These are phyloP conservation scores for Nakazawaea anatomiae DNA, from an alignment of 805 yeast genomes.

Conservation along the genomic window DNA sequence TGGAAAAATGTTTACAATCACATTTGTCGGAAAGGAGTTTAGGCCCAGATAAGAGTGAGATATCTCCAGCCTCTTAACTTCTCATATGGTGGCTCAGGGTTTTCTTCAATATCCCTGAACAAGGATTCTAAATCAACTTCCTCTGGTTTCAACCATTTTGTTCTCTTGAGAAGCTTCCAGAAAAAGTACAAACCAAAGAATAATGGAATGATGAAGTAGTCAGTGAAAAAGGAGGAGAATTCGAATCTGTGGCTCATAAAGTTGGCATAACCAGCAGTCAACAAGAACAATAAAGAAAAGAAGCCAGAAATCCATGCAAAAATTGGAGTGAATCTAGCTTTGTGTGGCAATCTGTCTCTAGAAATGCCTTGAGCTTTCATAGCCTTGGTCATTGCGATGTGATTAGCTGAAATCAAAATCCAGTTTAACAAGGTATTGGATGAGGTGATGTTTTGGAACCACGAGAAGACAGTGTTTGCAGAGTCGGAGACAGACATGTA, in stretches of 20 bases:
- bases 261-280: slow-evolving; percentile 30
- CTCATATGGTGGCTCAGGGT: slow-evolving; percentile 21
- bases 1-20: neutral
- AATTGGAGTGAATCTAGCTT: slow-evolving; percentile 18
- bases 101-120: slow-evolving; percentile 29
- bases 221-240: slow-evolving; percentile 19
- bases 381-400: slow-evolving; percentile 20
- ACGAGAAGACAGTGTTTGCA: slow-evolving; percentile 22
- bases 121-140: slow-evolving; percentile 35
- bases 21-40: neutral
- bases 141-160: slow-evolving; percentile 25
- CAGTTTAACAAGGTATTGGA: slow-evolving; percentile 18
- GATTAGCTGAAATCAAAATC: slow-evolving; percentile 15
- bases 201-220: slow-evolving; percentile 19
- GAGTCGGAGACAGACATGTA: slow-evolving; percentile 18
- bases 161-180: slow-evolving; percentile 28
- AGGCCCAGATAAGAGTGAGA: slow-evolving; percentile 14
- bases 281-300: slow-evolving; percentile 20
- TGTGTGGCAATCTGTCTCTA: slow-evolving; percentile 28
- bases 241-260: slow-evolving; percentile 27
- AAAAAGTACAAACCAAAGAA: slow-evolving; percentile 21
- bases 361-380: slow-evolving; percentile 33
- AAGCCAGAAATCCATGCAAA: slow-evolving; percentile 28
- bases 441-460: slow-evolving; percentile 30
- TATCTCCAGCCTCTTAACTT: slow-evolving; percentile 14